Conservation (phyloP, 129 eudicot species). For the Lactuca sativa region DNA sequence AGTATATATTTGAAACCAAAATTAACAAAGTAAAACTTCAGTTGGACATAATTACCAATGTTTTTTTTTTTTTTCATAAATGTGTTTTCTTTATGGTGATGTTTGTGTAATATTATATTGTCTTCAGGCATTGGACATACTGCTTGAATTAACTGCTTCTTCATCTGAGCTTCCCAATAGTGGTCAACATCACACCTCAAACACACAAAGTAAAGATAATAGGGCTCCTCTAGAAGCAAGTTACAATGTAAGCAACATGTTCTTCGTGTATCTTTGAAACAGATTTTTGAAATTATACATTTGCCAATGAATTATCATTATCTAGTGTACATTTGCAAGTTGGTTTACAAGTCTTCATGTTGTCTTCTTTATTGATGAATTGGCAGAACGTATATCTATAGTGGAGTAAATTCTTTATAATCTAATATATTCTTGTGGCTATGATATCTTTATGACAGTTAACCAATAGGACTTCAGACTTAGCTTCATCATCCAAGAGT, state of each 20-base stretch:
- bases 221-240: slow-evolving; percentile 41
- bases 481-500: slow-evolving; percentile 70
- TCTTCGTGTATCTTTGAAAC: slow-evolving; percentile 6
- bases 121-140: slow-evolving; percentile 68
- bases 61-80: neutral
- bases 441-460: slow-evolving; percentile 47
- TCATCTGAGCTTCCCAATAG: slow-evolving; percentile 32
- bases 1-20: neutral
- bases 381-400: no score
- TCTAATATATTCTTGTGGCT: slow-evolving; percentile 12
- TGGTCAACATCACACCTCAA: slow-evolving; percentile 20
- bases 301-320: neutral
- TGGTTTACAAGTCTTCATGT: no score
- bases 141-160: slow-evolving; percentile 74
- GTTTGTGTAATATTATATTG: slow-evolving; percentile 4
- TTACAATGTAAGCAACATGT: slow-evolving; percentile 48
- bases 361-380: no score
- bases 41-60: neutral
- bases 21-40: neutral
- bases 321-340: no score
- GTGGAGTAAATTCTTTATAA: neutral
- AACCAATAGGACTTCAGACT: slow-evolving; percentile 54
- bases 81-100: neutral
- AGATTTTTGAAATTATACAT: neutral
- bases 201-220: slow-evolving; percentile 34